Evolutionary conservation across 2,329 filamentous ascomycete genomes (phyloP).

Genomic region (Penicillium janthinellum): DNA sequence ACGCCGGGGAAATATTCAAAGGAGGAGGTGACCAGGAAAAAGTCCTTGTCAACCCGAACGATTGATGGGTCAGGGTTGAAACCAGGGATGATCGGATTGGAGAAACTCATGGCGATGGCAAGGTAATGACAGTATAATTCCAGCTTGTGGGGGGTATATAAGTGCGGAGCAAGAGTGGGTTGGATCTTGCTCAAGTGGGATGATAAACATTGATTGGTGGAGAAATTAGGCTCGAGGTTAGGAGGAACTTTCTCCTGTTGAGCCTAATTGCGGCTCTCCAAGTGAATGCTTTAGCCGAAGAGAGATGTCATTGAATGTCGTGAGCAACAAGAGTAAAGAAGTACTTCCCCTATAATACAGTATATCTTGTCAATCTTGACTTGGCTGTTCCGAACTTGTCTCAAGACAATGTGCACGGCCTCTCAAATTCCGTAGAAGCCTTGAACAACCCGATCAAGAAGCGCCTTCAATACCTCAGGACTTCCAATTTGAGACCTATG

Average conservation of each 20-base stretch:
- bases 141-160: background rate
- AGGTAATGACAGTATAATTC: background rate
- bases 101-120: constrained; percentile 23
- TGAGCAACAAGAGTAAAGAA: too few relatives aligned
- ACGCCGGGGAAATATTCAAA: constrained; percentile 65
- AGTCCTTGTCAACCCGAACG: constrained; percentile 53
- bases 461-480: too few relatives aligned
- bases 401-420: too few relatives aligned
- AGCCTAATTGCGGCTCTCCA: background rate
- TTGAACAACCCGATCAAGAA: too few relatives aligned
- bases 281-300: background rate
- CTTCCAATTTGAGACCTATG: too few relatives aligned
- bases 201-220: constrained; percentile 1
- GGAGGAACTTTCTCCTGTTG: background rate
- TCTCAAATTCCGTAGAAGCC: too few relatives aligned
- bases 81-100: constrained; percentile 58
- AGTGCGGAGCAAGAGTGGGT: background rate
- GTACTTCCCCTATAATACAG: background rate
- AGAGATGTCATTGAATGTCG: background rate
- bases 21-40: constrained; percentile 62
- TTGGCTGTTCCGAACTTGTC: too few relatives aligned
- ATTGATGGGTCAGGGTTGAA: constrained; percentile 66
- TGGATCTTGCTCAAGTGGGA: background rate
- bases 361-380: background rate
- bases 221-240: background rate